Evolutionary conservation across 1,139 yeast genomes (phyloP).

Genomic region (Nakaseomyces delphensis): DNA sequence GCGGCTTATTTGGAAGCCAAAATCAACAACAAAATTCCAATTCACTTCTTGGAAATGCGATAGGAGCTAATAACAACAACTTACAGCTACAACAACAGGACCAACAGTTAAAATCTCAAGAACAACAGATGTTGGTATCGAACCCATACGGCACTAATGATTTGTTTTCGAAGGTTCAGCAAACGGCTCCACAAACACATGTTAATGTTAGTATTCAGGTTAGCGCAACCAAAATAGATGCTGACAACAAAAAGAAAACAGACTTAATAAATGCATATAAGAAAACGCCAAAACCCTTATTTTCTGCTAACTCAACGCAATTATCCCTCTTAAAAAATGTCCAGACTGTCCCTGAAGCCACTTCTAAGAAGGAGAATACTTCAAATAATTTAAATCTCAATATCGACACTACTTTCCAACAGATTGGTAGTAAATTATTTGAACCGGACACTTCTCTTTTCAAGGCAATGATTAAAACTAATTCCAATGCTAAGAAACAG

Average conservation of each 20-base stretch:
- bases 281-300: conserved; percentile 33
- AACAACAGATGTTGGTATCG: conserved; percentile 23
- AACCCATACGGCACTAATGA: conserved; percentile 74
- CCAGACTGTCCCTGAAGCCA: too few species aligned
- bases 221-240: conserved; percentile 40
- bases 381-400: not conserved
- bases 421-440: conserved; percentile 1
- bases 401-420: conserved; percentile 2
- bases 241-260: conserved; percentile 43
- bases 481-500: not conserved
- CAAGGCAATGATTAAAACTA: conserved; percentile 5
- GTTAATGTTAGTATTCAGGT: conserved; percentile 1
- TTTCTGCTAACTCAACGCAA: conserved; percentile 13
- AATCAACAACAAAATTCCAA: conserved; percentile 21
- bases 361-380: not conserved
- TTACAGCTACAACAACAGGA: conserved; percentile 12
- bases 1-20: conserved; percentile 9
- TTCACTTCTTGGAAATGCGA: not conserved
- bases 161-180: conserved; percentile 37
- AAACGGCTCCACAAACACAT: conserved; percentile 15
- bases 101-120: conserved; percentile 21
- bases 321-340: not conserved
- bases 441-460: conserved; percentile 1
- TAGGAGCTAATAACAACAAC: not conserved
- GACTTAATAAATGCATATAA: conserved; percentile 50